Conservation (phyloP, 768 basidiomycete genomes). For the Auriscalpium vulgare region DNA sequence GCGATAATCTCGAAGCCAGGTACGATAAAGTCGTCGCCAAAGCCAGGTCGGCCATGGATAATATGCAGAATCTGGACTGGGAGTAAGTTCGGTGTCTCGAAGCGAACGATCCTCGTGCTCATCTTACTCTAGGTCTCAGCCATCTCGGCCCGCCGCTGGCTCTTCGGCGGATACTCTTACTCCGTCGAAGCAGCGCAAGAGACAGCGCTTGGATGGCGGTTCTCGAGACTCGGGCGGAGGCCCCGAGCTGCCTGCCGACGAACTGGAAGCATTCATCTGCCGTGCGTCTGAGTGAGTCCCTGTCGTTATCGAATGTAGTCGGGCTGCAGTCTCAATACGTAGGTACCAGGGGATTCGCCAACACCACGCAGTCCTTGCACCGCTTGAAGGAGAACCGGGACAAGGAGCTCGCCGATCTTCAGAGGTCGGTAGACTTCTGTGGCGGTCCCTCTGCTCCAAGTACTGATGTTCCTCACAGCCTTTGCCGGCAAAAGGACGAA, state of each 20-base stretch:
- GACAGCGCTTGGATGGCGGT: no score
- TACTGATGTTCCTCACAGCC: neutral
- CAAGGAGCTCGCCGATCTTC: no score
- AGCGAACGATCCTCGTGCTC: no score
- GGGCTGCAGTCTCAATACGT: neutral
- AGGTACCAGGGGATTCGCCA: neutral
- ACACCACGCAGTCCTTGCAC: neutral
- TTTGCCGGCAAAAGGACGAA: neutral
- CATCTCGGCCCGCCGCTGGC: no score
- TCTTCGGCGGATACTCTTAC: no score
- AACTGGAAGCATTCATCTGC: neutral
- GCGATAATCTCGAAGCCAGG: neutral
- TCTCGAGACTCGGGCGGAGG: neutral
- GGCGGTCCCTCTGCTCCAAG: no score
- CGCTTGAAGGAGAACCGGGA: no score
- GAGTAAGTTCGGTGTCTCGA: no score
- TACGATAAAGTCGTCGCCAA: neutral
- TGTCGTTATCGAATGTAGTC: neutral
- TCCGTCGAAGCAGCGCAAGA: no score
- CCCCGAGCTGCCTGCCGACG: neutral
- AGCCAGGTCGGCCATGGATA: neutral
- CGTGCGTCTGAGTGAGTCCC: neutral
- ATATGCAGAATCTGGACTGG: neutral
- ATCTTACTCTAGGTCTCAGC: no score
- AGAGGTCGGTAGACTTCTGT: no score